Evolutionary conservation across 805 yeast genomes (phyloP), one percentile per base, ranked within the genome.

Genomic region (Metschnikowia colocasiae): DNA sequence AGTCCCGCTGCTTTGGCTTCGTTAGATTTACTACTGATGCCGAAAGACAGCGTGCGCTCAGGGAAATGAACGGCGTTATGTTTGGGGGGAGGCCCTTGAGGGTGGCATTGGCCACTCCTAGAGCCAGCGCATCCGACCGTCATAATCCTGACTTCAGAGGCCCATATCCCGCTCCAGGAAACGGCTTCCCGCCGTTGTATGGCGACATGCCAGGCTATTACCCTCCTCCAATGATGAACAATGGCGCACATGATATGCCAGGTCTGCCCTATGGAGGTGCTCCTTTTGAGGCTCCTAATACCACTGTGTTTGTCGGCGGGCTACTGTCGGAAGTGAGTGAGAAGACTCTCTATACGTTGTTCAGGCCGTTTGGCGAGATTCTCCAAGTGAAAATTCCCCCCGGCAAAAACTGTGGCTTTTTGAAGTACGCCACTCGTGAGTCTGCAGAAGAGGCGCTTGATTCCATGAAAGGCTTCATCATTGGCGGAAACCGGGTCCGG

Each of bases 401-500:
- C 5, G 92, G 89, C 12, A 86, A 85, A 59, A 85, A 86, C 51
- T 88, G 96, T 67, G 96, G 96, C 0, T 89, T 91, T 68, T 89
- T 90, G 45, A 95, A 87, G 64, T 90, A 79, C 62, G 79, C 81
- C 34, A 80, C 83, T 45, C 74, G 96, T 48, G 80, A 81, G 37
- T 82, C 87, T 55, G 97, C 97, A 1, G 97, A 91, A 65, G 76
- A 76, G 46, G 95, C 97, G 9, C 86, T 90, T 52, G 74, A 80
- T 30, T 85, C 83, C 53, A 85, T 90, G 95, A 96, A 90, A 67
- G 96, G 96, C 8, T 87, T 82, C 61, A 88, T 89, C 31, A 83
- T 90, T 56, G 92, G 91, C 43, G 90, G 87, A 48, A 83, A 87
- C 48, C 76, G 92, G 51, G 82, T 90, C 41, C 75, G 96, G 57